Base-by-base conservation (phyloP, 179 eudicot species). In the Dionaea muscipula region DNA sequence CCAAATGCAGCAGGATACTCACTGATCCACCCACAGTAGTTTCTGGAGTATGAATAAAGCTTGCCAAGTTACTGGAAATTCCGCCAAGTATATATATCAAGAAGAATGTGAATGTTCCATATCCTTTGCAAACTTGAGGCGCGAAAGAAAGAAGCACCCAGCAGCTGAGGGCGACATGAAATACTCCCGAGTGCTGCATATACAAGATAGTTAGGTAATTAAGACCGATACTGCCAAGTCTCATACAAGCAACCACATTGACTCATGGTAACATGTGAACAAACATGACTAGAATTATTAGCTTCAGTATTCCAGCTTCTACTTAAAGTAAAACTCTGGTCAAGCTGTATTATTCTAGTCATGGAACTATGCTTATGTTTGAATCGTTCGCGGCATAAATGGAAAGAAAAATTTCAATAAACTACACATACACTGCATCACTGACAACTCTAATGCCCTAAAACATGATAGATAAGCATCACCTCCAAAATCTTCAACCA, bases 1-100 rank as follows among this genome's bases (percentile, higher is more conserved):
- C 2, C 23, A 45, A 18, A 33, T 15, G 0, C 19, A 18, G 26
- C 37, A 22, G 35, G 35, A 14, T 53, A 36, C 83, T 67, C 76
- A 86, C 95, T 47, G 94, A 79, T 66, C 95, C 95, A 48, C 95
- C 89, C 48, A 86, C 95, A 43, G 94, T 78, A 53, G 94, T 72
- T 38, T 80, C 94, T 22, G 95, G 72, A 2, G 86, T 84, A 53
- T 86, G 94, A 51, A 84, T 78, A 72, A 84, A 86, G 68, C 95
- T 86, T 57, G 80, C 57, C 60, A 84, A 61, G 68, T 81, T 87
- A 57, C 90, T 86, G 9, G 85, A 78, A 64, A 87, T 66, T 44
- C 96, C 96, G 25, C 96, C 96, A 23, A 87, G 83, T 55, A 82
- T 12, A 48, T 76, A 87, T 25, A 87, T 75, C 59, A 87, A 62